Percentiles rank a stretch among this genome's conserved stretches.
phyloP scores from a whole-genome alignment of 2,329 filamentous ascomycete species.

The Colletotrichum higginsianum region DNA sequence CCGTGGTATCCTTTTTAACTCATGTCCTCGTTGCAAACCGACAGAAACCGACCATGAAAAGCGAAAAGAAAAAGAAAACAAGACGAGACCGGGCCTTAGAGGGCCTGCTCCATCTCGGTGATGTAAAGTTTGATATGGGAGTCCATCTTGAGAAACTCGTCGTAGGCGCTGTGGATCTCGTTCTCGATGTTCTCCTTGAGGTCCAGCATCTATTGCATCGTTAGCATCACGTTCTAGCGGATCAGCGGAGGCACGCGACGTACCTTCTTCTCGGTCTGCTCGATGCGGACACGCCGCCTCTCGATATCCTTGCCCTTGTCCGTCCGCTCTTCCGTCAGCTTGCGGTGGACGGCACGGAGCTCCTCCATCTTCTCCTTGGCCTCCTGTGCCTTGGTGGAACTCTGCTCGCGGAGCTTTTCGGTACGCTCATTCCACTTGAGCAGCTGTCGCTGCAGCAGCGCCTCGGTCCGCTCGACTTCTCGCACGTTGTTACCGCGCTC shows the following conservation, averaged over 20 bases:
- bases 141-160: slow-evolving; percentile 98
- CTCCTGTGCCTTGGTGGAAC: slow-evolving; percentile 83
- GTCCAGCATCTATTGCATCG: slow-evolving; percentile 86
- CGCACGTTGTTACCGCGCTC: slow-evolving; percentile 91
- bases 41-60: slow-evolving; percentile 8
- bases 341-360: slow-evolving; percentile 83
- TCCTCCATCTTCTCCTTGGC: slow-evolving; percentile 94
- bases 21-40: slow-evolving; percentile 36
- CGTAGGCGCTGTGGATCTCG: slow-evolving; percentile 90
- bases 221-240: slow-evolving; percentile 37
- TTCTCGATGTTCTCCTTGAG: slow-evolving; percentile 98
- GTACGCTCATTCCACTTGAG: slow-evolving; percentile 90
- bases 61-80: background rate
- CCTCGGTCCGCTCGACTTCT: slow-evolving; percentile 91
- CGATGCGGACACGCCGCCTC: slow-evolving; percentile 90
- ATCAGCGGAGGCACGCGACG: slow-evolving; percentile 45
- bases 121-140: slow-evolving; percentile 98
- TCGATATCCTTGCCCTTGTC: slow-evolving; percentile 95
- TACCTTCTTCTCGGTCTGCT: slow-evolving; percentile 99
- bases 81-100: slow-evolving; percentile 53
- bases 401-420: slow-evolving; percentile 84
- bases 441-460: slow-evolving; percentile 86
- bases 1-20: slow-evolving; percentile 54
- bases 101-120: slow-evolving; percentile 96
- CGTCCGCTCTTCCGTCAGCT: slow-evolving; percentile 85